Evolutionary conservation across 1,284 basidiomycete species (phyloP).

Genomic region (Ganoderma multipileum): DNA sequence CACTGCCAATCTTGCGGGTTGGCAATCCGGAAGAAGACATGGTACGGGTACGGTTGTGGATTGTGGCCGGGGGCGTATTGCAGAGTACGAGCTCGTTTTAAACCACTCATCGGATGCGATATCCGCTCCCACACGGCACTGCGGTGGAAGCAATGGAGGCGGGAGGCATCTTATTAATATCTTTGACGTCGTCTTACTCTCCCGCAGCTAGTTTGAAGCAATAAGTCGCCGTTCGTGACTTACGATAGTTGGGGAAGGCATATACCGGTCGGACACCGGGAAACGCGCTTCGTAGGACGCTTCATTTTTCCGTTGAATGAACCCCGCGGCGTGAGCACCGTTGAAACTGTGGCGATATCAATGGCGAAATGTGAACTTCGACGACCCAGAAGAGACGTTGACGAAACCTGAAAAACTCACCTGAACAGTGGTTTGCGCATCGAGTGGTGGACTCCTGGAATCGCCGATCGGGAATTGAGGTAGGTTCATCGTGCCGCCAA

Average conservation of each 20-base stretch:
- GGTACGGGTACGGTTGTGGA: neutral
- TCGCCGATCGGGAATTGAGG: too few relatives aligned
- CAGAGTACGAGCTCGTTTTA: neutral
- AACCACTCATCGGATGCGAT: neutral
- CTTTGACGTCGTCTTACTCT: neutral
- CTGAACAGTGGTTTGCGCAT: too few relatives aligned
- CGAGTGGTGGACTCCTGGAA: too few relatives aligned
- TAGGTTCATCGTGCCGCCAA: too few relatives aligned
- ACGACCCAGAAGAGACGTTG: neutral
- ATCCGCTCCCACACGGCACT: neutral
- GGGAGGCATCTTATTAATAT: neutral
- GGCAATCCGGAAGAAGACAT: neutral
- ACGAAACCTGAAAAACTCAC: neutral
- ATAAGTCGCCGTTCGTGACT: neutral
- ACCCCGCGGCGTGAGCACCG: neutral
- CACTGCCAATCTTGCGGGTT: conserved; percentile 18
- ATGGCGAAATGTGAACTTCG: too few relatives aligned
- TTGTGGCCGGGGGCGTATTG: neutral
- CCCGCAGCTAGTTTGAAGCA: neutral
- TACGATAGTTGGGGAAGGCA: neutral
- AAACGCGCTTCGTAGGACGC: neutral
- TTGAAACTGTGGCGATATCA: too few relatives aligned
- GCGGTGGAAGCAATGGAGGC: neutral
- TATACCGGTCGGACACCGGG: neutral
- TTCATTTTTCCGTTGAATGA: neutral